Evolutionary conservation across 352 stramenopile species (phyloP).

Genomic region (Phytophthora hibernalis): DNA sequence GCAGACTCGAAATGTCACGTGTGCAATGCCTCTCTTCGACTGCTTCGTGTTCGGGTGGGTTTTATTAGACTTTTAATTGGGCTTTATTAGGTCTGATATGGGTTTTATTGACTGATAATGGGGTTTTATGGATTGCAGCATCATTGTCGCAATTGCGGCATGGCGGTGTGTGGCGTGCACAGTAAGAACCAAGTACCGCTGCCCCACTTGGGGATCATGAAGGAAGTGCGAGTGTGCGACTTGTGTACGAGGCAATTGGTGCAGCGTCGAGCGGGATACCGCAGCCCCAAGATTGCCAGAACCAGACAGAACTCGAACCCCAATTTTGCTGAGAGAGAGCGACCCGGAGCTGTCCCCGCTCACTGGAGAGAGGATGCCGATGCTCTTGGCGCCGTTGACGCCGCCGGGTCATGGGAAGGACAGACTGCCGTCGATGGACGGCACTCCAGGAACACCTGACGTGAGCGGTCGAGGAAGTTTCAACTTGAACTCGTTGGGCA

Average conservation of each 20-base stretch:
- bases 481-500: constrained; percentile 36
- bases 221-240: constrained; percentile 77
- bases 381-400: constrained; percentile 20
- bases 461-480: constrained; percentile 32
- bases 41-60: constrained; percentile 62
- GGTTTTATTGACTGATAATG: constrained; percentile 9
- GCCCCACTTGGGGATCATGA: constrained; percentile 77
- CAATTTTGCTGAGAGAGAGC: constrained; percentile 31
- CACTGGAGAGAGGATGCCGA: constrained; percentile 25
- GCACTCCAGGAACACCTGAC: constrained; percentile 12
- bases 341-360: constrained; percentile 44
- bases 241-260: constrained; percentile 75
- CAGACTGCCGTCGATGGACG: constrained; percentile 8
- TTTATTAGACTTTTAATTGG: constrained; percentile 19
- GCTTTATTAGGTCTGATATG: background rate
- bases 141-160: constrained; percentile 69
- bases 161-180: constrained; percentile 75
- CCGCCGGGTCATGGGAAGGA: constrained; percentile 18
- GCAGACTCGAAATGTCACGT: constrained; percentile 71
- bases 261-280: constrained; percentile 71
- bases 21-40: constrained; percentile 61
- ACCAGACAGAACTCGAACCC: constrained; percentile 30
- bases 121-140: constrained; percentile 41
- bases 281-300: constrained; percentile 46
- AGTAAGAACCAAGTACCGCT: constrained; percentile 83